Conservation (phyloP, 2,329 filamentous ascomycete species). For the Fusarium robinianum region DNA sequence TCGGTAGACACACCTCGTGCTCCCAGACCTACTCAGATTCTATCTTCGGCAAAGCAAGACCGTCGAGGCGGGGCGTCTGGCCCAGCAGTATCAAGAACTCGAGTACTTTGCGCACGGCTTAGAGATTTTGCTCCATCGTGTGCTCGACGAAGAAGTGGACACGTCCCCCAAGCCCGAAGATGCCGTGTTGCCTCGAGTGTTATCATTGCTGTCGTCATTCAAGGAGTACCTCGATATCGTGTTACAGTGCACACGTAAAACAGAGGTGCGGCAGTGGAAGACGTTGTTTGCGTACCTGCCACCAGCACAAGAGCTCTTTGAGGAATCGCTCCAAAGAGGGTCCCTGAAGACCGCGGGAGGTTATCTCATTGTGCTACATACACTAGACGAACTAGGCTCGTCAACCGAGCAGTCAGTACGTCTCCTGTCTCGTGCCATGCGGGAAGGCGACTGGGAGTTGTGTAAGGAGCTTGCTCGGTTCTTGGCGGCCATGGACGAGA, state of each 20-base stretch:
- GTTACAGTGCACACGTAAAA: constrained; percentile 96
- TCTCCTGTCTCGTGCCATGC: constrained; percentile 78
- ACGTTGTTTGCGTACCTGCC: constrained; percentile 92
- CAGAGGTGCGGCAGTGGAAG: constrained; percentile 91
- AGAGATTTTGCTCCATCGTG: constrained; percentile 88
- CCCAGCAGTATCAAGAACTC: constrained; percentile 82
- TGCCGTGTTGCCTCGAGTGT: constrained; percentile 65
- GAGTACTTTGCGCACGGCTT: constrained; percentile 93
- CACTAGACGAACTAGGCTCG: constrained; percentile 69
- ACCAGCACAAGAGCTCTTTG: constrained; percentile 87
- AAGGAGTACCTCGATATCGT: constrained; percentile 92
- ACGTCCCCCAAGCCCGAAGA: constrained; percentile 64
- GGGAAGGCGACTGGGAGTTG: constrained; percentile 89
- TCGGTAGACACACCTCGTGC: constrained; percentile 81
- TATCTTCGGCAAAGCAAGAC: constrained; percentile 77
- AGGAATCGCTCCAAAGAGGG: constrained; percentile 83
- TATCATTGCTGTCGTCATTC: constrained; percentile 71
- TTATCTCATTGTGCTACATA: constrained; percentile 93
- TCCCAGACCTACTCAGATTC: constrained; percentile 83
- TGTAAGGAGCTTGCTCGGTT: constrained; percentile 97
- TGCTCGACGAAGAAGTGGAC: constrained; percentile 93
- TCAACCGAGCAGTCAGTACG: constrained; percentile 80
- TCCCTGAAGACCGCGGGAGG: constrained; percentile 94
- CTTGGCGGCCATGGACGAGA: constrained; percentile 87
- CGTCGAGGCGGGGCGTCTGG: constrained; percentile 79